These are phyloP conservation scores for Cladosporium halotolerans DNA, from an alignment of 2,329 filamentous ascomycete species.

Conservation along the genomic window DNA sequence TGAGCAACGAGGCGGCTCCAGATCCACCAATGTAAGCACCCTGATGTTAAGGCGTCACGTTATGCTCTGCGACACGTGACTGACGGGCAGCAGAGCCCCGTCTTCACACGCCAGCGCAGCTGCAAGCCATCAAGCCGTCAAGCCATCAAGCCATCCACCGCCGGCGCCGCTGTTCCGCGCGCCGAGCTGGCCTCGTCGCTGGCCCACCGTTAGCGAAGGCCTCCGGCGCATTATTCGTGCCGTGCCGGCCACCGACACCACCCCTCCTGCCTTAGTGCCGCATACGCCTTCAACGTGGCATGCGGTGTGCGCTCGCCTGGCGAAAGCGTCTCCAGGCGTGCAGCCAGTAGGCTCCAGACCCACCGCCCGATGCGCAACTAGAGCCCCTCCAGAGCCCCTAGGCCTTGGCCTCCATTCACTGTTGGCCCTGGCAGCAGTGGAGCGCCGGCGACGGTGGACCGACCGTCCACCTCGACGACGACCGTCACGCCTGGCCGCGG, in stretches of 20 bases:
- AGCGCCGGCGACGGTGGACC: slow-evolving; percentile 7
- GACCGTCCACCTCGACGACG: slow-evolving; percentile 10
- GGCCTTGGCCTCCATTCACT: slow-evolving; percentile 2
- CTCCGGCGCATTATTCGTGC: slow-evolving; percentile 5
- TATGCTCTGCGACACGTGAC: too few species aligned
- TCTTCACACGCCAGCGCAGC: not conserved
- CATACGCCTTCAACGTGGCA: slow-evolving; percentile 25
- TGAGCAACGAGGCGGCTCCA: too few species aligned
- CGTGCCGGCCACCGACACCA: slow-evolving; percentile 20
- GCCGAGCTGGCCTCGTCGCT: not conserved
- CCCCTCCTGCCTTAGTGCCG: slow-evolving; percentile 19
- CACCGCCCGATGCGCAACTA: slow-evolving; percentile 14
- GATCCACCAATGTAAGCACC: too few species aligned
- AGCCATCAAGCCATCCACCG: not conserved
- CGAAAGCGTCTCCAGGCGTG: slow-evolving; percentile 12
- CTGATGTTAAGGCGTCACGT: too few species aligned
- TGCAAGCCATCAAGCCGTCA: not conserved
- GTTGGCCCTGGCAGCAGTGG: slow-evolving; percentile 1
- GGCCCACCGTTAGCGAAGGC: too few species aligned
- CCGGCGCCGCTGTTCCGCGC: not conserved
- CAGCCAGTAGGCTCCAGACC: slow-evolving; percentile 20
- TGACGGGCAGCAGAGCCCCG: not conserved
- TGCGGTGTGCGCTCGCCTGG: slow-evolving; percentile 21
- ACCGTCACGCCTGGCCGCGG: slow-evolving; percentile 10
- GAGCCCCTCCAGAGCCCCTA: not conserved